A percentile compares a stretch with the other conserved stretches of the same genome.
Conservation (phyloP, 345 rosid genomes). For the Theobroma cacao region DNA sequence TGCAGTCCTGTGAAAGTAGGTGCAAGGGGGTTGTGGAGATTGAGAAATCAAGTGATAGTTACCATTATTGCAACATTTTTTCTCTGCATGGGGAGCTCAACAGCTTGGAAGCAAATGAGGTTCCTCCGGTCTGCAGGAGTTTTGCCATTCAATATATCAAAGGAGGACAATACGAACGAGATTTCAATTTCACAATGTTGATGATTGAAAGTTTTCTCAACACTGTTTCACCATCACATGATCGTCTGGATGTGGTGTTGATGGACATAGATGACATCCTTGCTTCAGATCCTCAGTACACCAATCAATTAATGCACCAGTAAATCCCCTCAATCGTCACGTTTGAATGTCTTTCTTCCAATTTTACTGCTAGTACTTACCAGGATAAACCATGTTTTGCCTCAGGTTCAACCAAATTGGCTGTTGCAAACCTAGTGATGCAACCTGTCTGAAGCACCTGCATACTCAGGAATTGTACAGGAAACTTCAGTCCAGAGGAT, state of each 20-base stretch:
- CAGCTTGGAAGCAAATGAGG: slow-evolving; percentile 34
- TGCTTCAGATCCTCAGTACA: slow-evolving; percentile 19
- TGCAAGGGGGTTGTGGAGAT: slow-evolving; percentile 46
- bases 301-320: slow-evolving; percentile 22
- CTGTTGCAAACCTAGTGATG: slow-evolving; percentile 20
- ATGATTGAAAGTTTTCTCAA: slow-evolving; percentile 47
- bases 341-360: background rate
- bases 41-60: slow-evolving; percentile 27
- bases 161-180: slow-evolving; percentile 51
- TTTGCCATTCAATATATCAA: slow-evolving; percentile 40
- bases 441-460: slow-evolving; percentile 34
- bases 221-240: slow-evolving; percentile 31
- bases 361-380: background rate
- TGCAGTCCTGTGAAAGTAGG: slow-evolving; percentile 62
- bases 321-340: slow-evolving; percentile 23
- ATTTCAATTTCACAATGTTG: slow-evolving; percentile 42
- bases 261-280: slow-evolving; percentile 62
- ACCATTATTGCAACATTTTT: slow-evolving; percentile 52
- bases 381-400: background rate
- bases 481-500: slow-evolving; percentile 55
- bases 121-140: slow-evolving; percentile 54
- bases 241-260: slow-evolving; percentile 49
- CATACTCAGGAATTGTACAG: slow-evolving; percentile 37
- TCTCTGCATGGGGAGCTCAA: slow-evolving; percentile 62
- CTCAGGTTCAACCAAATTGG: slow-evolving; percentile 32